Evolutionary conservation across 257 asterid genomes (phyloP), one percentile per base, ranked within the genome.

Genomic region (Solanum chmielewskii): DNA sequence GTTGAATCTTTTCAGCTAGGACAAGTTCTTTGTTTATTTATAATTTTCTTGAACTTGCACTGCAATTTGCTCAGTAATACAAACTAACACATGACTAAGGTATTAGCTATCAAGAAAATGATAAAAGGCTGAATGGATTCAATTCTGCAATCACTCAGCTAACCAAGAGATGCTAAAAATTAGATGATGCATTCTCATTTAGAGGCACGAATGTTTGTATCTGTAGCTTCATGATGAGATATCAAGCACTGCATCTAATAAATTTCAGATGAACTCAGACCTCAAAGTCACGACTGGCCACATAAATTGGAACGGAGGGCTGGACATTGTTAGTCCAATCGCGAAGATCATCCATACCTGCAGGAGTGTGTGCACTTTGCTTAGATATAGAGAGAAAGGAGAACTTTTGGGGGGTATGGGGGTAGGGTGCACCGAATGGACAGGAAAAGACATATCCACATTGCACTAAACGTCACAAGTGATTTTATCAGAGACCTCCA

Each of bases 291-390:
- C 99, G 99, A 45, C 86, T 86, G n/a, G 99, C 95, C 10, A 97
- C 95, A 83, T 95, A 97, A 86, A 97, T 97, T 77, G 99, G 99
- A 87, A 97, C 86, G 35, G 87, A 56, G 37, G 97, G 94, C 89
- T 97, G 99, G 91, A 97, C 95, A 87, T 97, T 96, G 91, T 97
- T 97, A 60, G 99, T 97, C 99, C 99, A 97, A 90, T 97, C 99
- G 70, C 99, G 99, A 56, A 97, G 94, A 95, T 97, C 99, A 92
- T 97, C 99, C 91, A 97, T 90, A 90, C 99, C 98, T 95, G 93
- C 86, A 91, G 69, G 31, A 81, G 85, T 20, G 29, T 31, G 45
- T 31, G 31, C 31, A 18, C 18, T 49, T 81, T 81, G 69, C 27
- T 45, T 80, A 81, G 85, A 18, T 29, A 49, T 81, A 49, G 85